Percentiles rank a stretch among this genome's conserved stretches.
Evolutionary conservation across 1,284 basidiomycete species (phyloP).

Genomic region (Trametes sp.): DNA sequence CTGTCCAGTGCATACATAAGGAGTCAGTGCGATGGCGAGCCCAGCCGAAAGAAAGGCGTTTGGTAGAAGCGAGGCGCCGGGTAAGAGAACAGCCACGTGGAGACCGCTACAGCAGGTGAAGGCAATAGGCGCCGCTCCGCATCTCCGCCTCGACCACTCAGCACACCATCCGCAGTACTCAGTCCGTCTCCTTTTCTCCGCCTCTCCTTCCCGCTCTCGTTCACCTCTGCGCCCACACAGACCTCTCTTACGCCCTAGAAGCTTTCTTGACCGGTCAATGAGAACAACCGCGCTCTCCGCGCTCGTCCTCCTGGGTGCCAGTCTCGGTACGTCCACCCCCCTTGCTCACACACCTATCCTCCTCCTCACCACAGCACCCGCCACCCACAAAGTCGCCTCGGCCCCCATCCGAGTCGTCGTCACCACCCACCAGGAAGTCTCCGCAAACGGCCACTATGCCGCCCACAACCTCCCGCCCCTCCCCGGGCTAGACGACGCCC

Average conservation of each 20-base stretch:
- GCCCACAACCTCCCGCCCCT: conserved; percentile 13
- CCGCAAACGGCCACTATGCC: conserved; percentile 31
- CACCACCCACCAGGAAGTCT: conserved; percentile 37
- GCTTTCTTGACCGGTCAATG: conserved; percentile 6
- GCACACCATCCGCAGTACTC: background rate
- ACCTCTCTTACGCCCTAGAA: too few species aligned
- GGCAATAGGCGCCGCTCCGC: background rate
- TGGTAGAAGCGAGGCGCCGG: background rate
- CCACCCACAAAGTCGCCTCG: conserved; percentile 38
- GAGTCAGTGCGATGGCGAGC: too few species aligned
- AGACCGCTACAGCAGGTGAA: background rate
- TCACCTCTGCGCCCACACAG: background rate
- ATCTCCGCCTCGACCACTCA: background rate
- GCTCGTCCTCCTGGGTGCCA: conserved; percentile 44
- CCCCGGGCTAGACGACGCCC: conserved; percentile 10
- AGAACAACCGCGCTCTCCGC: conserved; percentile 24
- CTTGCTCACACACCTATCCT: background rate
- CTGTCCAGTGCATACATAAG: too few species aligned
- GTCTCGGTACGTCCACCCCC: conserved; percentile 42
- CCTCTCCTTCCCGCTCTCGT: background rate
- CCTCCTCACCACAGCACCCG: background rate
- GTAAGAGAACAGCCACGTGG: background rate
- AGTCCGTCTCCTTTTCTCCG: background rate
- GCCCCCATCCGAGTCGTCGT: conserved; percentile 49
- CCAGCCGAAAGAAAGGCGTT: background rate